These are phyloP conservation scores for Ploettnerulaceae sp. DNA, from an alignment of 2,329 filamentous ascomycete genomes.

Conservation along the genomic window DNA sequence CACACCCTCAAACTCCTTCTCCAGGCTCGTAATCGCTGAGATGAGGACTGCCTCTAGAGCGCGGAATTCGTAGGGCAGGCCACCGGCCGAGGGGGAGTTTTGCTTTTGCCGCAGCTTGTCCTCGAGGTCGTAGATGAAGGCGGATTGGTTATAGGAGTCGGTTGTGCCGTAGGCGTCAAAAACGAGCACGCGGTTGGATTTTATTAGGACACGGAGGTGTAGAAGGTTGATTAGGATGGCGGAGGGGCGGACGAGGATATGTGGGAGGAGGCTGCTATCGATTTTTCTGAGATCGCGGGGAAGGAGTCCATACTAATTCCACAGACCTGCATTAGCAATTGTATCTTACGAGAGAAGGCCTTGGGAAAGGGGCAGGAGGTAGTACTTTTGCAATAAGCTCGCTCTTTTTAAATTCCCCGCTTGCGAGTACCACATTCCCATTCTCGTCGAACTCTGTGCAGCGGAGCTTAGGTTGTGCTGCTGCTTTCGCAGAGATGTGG, in stretches of 20 bases:
- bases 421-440: constrained; percentile 86
- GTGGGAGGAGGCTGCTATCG: constrained; percentile 89
- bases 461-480: constrained; percentile 77
- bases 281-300: constrained; percentile 96
- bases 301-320: constrained; percentile 72
- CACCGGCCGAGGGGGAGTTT: constrained; percentile 49
- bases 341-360: background rate
- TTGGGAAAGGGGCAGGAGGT: constrained; percentile 23
- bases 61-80: constrained; percentile 90
- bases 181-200: constrained; percentile 86
- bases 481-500: constrained; percentile 67
- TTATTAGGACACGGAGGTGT: constrained; percentile 94
- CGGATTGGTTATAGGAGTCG: constrained; percentile 89
- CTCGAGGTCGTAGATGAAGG: constrained; percentile 97
- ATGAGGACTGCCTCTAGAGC: constrained; percentile 93
- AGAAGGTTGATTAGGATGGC: constrained; percentile 93
- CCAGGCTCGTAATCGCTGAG: constrained; percentile 84
- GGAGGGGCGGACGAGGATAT: constrained; percentile 88
- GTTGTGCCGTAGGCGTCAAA: constrained; percentile 96
- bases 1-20: constrained; percentile 91
- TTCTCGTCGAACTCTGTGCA: constrained; percentile 95
- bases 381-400: constrained; percentile 88
- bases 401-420: constrained; percentile 95
- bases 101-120: constrained; percentile 84
- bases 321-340: constrained; percentile 20